A percentile compares a stretch with the other conserved stretches of the same genome.
Evolutionary conservation across 106 monocot genomes (phyloP).

Genomic region (Gastrodia elata): DNA sequence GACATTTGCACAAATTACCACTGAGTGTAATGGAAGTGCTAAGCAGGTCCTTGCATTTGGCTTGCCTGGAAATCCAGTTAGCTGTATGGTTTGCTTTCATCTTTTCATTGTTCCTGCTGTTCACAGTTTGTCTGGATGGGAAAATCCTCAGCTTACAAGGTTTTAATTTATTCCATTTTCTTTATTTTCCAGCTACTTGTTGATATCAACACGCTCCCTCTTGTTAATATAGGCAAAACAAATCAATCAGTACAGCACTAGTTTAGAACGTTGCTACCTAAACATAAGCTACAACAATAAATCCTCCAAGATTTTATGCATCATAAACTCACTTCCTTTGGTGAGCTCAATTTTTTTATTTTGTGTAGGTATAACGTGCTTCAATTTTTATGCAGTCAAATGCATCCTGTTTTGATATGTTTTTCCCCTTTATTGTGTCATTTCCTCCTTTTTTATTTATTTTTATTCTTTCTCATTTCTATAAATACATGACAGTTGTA

Average conservation of each 20-base stretch:
- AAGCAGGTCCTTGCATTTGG: slow-evolving; percentile 81
- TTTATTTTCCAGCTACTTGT: not conserved
- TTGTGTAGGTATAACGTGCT: not conserved
- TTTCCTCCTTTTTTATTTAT: not conserved
- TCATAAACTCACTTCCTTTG: not conserved
- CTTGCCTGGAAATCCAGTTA: slow-evolving; percentile 98
- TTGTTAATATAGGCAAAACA: not conserved
- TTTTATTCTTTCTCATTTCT: not conserved
- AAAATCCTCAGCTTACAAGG: slow-evolving; percentile 68
- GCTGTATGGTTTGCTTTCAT: slow-evolving; percentile 93
- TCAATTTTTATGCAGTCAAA: not conserved
- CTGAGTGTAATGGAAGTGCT: slow-evolving; percentile 11
- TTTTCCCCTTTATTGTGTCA: too few species aligned
- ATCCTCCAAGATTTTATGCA: not conserved
- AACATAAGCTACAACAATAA: not conserved
- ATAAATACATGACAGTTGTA: not conserved
- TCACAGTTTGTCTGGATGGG: slow-evolving; percentile 73
- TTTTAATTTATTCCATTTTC: slow-evolving; percentile 8
- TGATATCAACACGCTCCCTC: not conserved
- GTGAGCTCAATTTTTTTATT: not conserved
- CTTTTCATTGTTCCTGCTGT: slow-evolving; percentile 86
- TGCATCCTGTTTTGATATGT: not conserved
- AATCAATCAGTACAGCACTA: not conserved
- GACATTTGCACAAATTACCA: slow-evolving; percentile 66
- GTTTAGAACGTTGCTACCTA: not conserved